Conservation (phyloP, 805 yeast species). For the Suhomyces xylopsoci region DNA sequence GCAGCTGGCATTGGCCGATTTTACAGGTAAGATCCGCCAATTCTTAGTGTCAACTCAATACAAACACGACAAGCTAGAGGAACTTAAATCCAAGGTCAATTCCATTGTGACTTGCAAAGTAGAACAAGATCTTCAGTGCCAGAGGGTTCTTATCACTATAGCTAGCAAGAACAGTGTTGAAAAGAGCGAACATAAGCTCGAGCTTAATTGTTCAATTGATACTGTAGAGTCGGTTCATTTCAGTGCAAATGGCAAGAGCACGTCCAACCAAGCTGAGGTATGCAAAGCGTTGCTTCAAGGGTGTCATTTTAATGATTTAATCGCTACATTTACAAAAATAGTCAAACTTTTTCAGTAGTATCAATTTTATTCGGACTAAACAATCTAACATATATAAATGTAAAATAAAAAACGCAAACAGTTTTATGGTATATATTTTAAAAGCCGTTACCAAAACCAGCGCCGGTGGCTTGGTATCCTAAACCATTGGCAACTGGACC, state of each 20-base stretch:
- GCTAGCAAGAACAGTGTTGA: neutral
- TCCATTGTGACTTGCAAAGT: constrained; percentile 11
- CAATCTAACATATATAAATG: constrained; percentile 4
- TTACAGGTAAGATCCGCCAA: constrained; percentile 21
- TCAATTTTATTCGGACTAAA: constrained; percentile 3
- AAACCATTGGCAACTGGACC: constrained; percentile 55
- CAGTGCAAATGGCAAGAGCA: neutral
- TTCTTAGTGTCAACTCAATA: constrained; percentile 25
- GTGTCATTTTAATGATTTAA: constrained; percentile 13
- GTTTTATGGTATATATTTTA: constrained; percentile 9
- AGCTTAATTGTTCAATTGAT: constrained; percentile 20
- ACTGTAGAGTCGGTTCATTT: constrained; percentile 13
- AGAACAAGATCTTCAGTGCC: constrained; percentile 26
- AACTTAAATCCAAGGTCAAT: constrained; percentile 5
- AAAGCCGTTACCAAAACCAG: constrained; percentile 61
- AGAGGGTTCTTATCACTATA: constrained; percentile 15
- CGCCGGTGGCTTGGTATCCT: constrained; percentile 69
- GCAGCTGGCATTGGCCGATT: constrained; percentile 15
- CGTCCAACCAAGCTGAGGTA: constrained; percentile 1
- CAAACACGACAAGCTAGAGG: constrained; percentile 29
- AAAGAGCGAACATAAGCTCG: constrained; percentile 11
- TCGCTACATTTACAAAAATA: constrained; percentile 15
- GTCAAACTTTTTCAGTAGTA: neutral
- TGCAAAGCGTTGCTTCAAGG: constrained; percentile 15
- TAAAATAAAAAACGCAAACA: neutral